Percentiles rank a stretch among this genome's conserved stretches.
phyloP scores from a whole-genome alignment of 257 asterid genomes.

The Nicotiana noctiflora region DNA sequence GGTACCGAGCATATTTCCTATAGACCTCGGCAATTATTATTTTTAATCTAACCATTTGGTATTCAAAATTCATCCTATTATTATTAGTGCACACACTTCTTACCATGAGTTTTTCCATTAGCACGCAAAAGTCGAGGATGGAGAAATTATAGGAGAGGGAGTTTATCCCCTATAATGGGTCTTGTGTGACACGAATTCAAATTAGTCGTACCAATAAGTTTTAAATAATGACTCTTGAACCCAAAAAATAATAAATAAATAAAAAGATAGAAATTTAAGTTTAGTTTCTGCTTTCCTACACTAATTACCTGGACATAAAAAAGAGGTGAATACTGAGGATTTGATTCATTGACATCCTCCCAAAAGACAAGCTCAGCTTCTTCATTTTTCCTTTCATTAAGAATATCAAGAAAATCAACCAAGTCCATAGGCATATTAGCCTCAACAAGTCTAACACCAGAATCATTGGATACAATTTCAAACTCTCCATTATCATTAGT shows the following conservation, averaged over 20 bases:
- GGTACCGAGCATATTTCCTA: too few species aligned
- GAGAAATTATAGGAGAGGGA: not conserved
- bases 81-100: not conserved
- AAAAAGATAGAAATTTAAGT: too few species aligned
- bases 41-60: too few species aligned
- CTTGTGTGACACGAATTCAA: not conserved
- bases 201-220: not conserved
- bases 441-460: constrained; percentile 55
- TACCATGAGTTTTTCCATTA: not conserved
- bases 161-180: not conserved
- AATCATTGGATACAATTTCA: constrained; percentile 49
- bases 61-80: too few species aligned
- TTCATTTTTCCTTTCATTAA: constrained; percentile 16
- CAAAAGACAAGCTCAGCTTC: constrained; percentile 49
- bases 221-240: not conserved
- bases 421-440: constrained; percentile 24
- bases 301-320: not conserved
- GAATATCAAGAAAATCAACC: constrained; percentile 33
- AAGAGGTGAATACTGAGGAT: constrained; percentile 27
- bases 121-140: not conserved
- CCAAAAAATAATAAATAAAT: not conserved
- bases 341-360: constrained; percentile 43
- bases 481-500: constrained; percentile 4
- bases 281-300: too few species aligned
- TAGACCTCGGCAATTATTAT: too few species aligned